Conservation (phyloP, 2,329 filamentous ascomycete genomes). For the Paramyrothecium roridum region DNA sequence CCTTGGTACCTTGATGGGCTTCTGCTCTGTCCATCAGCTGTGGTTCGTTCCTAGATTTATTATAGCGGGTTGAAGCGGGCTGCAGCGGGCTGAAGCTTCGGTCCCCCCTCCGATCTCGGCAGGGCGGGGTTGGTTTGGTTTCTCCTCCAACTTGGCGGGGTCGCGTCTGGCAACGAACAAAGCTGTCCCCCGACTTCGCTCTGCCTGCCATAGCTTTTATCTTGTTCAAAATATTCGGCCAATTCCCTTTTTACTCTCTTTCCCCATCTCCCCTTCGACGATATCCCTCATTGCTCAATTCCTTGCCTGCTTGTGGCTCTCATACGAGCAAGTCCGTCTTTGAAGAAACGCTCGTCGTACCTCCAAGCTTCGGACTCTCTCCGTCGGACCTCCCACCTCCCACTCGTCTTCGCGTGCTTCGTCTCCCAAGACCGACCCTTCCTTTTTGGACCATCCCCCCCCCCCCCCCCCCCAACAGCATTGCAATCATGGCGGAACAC, state of each 20-base stretch:
- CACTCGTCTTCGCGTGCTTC: conserved; percentile 8
- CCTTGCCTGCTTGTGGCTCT: background rate
- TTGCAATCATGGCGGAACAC: conserved; percentile 57
- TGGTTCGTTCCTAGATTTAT: conserved; percentile 3
- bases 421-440: conserved; percentile 7
- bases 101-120: conserved; percentile 10
- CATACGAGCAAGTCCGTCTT: conserved; percentile 2
- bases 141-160: conserved; percentile 6
- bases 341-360: conserved; percentile 8
- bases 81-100: conserved; percentile 7
- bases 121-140: conserved; percentile 3
- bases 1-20: conserved; percentile 1
- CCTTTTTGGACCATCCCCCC: conserved; percentile 7
- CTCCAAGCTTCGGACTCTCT: conserved; percentile 8
- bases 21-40: conserved; percentile 3
- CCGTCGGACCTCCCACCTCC: conserved; percentile 4
- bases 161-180: background rate
- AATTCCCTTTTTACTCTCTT: conserved; percentile 1
- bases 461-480: conserved; percentile 7
- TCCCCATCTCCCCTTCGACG: conserved; percentile 3
- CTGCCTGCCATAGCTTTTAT: background rate
- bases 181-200: background rate
- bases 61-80: no score
- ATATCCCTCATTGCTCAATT: background rate
- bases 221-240: conserved; percentile 2